Percentiles rank a stretch among this genome's conserved stretches.
These are phyloP conservation scores for Aspergillus ochraceus DNA, from an alignment of 2,329 filamentous ascomycete genomes.

Conservation along the genomic window DNA sequence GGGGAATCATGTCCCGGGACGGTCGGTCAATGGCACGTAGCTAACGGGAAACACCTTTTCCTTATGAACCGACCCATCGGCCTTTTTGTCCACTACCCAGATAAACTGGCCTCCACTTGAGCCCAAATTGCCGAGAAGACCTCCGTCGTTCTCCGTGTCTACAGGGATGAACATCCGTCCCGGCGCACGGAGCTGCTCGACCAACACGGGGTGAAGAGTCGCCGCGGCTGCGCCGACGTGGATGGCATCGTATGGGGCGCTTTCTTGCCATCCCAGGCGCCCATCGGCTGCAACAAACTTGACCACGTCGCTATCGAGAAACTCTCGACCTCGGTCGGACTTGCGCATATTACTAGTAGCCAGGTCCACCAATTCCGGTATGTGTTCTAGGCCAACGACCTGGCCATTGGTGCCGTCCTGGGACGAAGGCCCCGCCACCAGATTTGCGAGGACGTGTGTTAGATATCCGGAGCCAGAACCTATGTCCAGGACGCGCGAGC, in stretches of 20 bases:
- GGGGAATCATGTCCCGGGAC: conserved; percentile 41
- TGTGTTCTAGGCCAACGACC: conserved; percentile 76
- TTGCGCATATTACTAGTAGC: conserved; percentile 67
- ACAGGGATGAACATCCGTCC: conserved; percentile 72
- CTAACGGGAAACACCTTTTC: conserved; percentile 61
- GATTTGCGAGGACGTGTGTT: conserved; percentile 81
- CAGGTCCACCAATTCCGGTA: conserved; percentile 61
- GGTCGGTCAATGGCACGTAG: conserved; percentile 66
- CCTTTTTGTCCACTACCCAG: conserved; percentile 63
- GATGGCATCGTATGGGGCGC: conserved; percentile 79
- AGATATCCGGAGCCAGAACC: conserved; percentile 80
- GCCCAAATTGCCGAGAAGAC: conserved; percentile 16
- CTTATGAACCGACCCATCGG: conserved; percentile 56
- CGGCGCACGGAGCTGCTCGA: conserved; percentile 75
- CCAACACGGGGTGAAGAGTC: conserved; percentile 68
- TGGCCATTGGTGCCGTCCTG: conserved; percentile 38
- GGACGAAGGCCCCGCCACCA: conserved; percentile 50
- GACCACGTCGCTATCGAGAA: conserved; percentile 66
- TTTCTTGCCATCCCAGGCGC: conserved; percentile 62
- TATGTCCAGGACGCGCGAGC: conserved; percentile 66
- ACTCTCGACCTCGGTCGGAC: conserved; percentile 55
- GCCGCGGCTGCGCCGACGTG: conserved; percentile 88
- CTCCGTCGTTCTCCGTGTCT: conserved; percentile 44
- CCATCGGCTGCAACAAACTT: conserved; percentile 76
- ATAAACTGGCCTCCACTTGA: conserved; percentile 54